Percentiles rank a stretch among this genome's conserved stretches.
These are phyloP conservation scores for Colletotrichum sp. DNA, from an alignment of 2,329 filamentous ascomycete species.

Conservation along the genomic window DNA sequence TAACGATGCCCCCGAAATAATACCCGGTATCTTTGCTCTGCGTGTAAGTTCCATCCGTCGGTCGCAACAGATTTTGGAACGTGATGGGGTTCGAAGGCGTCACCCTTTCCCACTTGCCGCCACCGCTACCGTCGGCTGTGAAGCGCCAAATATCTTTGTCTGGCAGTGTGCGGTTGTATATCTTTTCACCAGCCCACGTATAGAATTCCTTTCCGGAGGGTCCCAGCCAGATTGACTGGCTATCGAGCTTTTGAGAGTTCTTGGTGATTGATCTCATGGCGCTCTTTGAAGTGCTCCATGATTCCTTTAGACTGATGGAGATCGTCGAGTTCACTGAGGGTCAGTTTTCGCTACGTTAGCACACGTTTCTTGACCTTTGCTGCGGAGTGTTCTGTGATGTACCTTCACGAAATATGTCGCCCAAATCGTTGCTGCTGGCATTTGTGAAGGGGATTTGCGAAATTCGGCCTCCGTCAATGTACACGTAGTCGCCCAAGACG, in stretches of 20 bases:
- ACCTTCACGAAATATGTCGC: constrained; percentile 18
- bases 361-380: background rate
- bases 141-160: constrained; percentile 36
- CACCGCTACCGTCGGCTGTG: constrained; percentile 32
- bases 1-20: constrained; percentile 34
- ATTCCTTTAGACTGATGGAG: constrained; percentile 34
- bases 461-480: constrained; percentile 42
- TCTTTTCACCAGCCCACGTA: constrained; percentile 36
- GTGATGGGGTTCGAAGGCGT: constrained; percentile 26
- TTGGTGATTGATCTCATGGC: constrained; percentile 32
- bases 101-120: constrained; percentile 33
- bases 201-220: constrained; percentile 32
- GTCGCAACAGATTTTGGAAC: constrained; percentile 41
- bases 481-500: constrained; percentile 38
- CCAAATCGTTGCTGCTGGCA: too few relatives aligned
- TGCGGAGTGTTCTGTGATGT: background rate
- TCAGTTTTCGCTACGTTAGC: background rate
- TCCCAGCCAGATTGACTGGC: constrained; percentile 37
- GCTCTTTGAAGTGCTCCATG: constrained; percentile 37
- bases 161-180: constrained; percentile 24
- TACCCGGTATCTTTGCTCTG: constrained; percentile 31
- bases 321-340: constrained; percentile 35
- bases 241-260: constrained; percentile 30
- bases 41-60: constrained; percentile 29
- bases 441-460: constrained; percentile 20